Conservation (phyloP, 352 stramenopile genomes). For the Globisporangium cederbergense region DNA sequence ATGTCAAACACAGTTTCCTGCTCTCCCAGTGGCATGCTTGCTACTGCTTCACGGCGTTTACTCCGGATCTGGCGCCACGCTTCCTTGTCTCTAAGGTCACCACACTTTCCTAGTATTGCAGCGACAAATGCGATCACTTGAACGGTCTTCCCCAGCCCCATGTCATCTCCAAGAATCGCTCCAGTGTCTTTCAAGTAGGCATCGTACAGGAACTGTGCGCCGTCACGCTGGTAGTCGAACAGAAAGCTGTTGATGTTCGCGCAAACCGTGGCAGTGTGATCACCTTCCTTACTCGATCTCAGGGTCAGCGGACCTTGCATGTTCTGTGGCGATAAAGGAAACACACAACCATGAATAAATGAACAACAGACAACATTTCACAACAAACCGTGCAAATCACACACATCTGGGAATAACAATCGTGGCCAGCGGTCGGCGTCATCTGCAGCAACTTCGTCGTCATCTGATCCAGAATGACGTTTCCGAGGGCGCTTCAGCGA, state of each 20-base stretch:
- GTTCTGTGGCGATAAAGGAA: constrained; percentile 14
- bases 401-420: constrained; percentile 40
- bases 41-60: constrained; percentile 72
- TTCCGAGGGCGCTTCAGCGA: constrained; percentile 8
- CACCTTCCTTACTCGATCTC: constrained; percentile 12
- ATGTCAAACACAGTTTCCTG: constrained; percentile 12
- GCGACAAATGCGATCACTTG: constrained; percentile 93
- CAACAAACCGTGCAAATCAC: constrained; percentile 4
- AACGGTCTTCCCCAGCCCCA: constrained; percentile 94
- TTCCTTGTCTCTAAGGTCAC: constrained; percentile 93
- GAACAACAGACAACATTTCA: background rate
- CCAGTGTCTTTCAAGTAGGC: constrained; percentile 48
- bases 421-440: constrained; percentile 46
- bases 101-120: constrained; percentile 88
- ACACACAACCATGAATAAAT: background rate
- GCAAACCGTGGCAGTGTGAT: constrained; percentile 34
- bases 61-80: constrained; percentile 93
- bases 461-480: constrained; percentile 12
- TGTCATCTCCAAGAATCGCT: constrained; percentile 98
- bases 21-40: background rate
- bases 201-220: constrained; percentile 60
- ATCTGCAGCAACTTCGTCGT: constrained; percentile 20
- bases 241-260: constrained; percentile 72
- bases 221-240: constrained; percentile 73
- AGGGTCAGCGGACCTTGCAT: constrained; percentile 42